Conservation (phyloP, 2,329 filamentous ascomycete genomes). For the Cercospora sp. region DNA sequence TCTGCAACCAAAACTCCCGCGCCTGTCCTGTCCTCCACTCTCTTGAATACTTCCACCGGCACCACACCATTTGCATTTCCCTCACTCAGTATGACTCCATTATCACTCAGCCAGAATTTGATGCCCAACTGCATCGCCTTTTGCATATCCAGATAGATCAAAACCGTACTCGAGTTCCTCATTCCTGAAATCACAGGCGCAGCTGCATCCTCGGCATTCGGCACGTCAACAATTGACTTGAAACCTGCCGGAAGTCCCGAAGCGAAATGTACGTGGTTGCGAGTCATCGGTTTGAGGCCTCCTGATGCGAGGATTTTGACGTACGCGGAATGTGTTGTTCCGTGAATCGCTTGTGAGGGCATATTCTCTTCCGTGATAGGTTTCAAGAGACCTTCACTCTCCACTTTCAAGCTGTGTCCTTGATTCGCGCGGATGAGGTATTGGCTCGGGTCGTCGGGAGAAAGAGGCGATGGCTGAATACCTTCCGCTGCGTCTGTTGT, state of each 20-base stretch:
- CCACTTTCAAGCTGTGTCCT: slow-evolving; percentile 80
- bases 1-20: slow-evolving; percentile 69
- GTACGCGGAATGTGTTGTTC: slow-evolving; percentile 84
- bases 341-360: slow-evolving; percentile 67
- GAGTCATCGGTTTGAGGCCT: slow-evolving; percentile 75
- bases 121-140: slow-evolving; percentile 74
- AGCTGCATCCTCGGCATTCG: slow-evolving; percentile 6
- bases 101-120: slow-evolving; percentile 59
- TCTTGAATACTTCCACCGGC: slow-evolving; percentile 66
- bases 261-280: slow-evolving; percentile 90
- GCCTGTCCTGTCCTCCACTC: slow-evolving; percentile 63
- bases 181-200: slow-evolving; percentile 62
- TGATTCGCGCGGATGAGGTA: slow-evolving; percentile 95
- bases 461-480: slow-evolving; percentile 27
- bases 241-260: slow-evolving; percentile 63
- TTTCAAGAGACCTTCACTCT: slow-evolving; percentile 68
- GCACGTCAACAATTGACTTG: slow-evolving; percentile 37
- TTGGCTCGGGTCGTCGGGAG: slow-evolving; percentile 55
- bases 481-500: slow-evolving; percentile 32
- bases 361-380: slow-evolving; percentile 57
- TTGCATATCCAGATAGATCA: slow-evolving; percentile 76
- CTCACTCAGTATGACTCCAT: slow-evolving; percentile 50
- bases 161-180: slow-evolving; percentile 57
- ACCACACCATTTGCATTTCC: slow-evolving; percentile 61
- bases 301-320: slow-evolving; percentile 70